Evolutionary conservation across 495 filamentous ascomycete species (phyloP), one percentile per base, ranked within the genome.

Genomic region (Mycothermus thermophilus): DNA sequence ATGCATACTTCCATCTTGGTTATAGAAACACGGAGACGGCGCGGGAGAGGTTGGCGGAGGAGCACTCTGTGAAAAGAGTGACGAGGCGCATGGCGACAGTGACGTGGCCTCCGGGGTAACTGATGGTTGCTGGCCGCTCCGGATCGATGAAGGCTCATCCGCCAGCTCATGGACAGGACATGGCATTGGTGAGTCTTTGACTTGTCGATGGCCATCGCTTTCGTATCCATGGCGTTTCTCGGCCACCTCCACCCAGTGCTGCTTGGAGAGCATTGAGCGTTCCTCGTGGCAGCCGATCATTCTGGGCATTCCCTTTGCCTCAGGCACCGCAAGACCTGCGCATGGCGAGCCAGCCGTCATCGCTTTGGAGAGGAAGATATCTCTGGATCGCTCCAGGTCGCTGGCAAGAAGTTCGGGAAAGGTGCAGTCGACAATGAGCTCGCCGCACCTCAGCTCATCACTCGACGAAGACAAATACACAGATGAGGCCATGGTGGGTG

Each of bases 341-440:
- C 42, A 46, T 1, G 60, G 64, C 9, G 48, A 39, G 9, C 60
- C 62, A 14, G 62, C 57, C 8, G 63, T 61, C 48, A 65, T 53
- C 27, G 48, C 54, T 40, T 44, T 62, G 8, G 55, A 51, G n/a
- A 41, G 50, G 35, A 63, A 66, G 30, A 57, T 41, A 9, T 47
- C 41, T 27, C 45, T 37, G 22, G 63, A 64, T 8, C 36, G 27
- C 40, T 61, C 54, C 27, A 66, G 52, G 31, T 66, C 59, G 30
- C 48, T 43, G 9, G 51, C 62, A 11, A 68, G 51, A 33, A 66
- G 41, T 44, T 68, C 64, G 14, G 63, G 54, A 16, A 68, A 43
- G 45, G 59, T 66, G 42, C 45, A 51, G 30, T 46, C 53, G 30
- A 55, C 43, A 7, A 47, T 28, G 32, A 48, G 46, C 30, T 54